A percentile compares a stretch with the other conserved stretches of the same genome.
Conservation (phyloP, 75 land plant genomes). For the Sequoiadendron giganteum region DNA sequence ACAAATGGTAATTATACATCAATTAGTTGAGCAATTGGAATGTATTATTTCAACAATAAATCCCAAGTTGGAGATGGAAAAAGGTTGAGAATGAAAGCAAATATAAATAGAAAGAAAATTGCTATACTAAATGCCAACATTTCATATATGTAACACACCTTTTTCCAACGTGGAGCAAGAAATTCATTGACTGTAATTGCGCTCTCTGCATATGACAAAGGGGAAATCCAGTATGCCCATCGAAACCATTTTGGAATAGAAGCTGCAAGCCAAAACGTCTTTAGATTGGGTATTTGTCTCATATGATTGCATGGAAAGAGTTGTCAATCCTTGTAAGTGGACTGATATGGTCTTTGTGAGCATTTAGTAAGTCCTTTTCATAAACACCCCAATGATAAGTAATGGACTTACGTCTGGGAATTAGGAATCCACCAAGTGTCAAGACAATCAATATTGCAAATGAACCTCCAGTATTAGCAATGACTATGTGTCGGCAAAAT, state of each 20-base stretch:
- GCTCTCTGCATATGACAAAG: constrained; percentile 17
- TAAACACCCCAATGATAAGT: background rate
- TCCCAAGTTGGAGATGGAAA: too few relatives aligned
- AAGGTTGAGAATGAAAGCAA: too few relatives aligned
- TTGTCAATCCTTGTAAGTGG: background rate
- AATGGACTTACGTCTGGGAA: background rate
- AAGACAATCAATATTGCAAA: constrained; percentile 9
- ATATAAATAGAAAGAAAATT: too few relatives aligned
- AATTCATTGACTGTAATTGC: constrained; percentile 22
- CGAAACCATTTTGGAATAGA: constrained; percentile 24
- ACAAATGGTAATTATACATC: too few relatives aligned
- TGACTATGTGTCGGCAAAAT: constrained; percentile 13
- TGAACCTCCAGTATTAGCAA: constrained; percentile 23
- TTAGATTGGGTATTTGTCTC: background rate
- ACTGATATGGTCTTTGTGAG: constrained; percentile 22
- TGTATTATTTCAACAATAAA: too few relatives aligned
- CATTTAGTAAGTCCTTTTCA: background rate
- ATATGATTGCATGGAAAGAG: too few relatives aligned
- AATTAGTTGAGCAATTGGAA: too few relatives aligned
- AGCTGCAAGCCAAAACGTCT: background rate
- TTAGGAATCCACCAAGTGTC: background rate
- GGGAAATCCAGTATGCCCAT: constrained; percentile 34
- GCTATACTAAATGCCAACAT: too few relatives aligned
- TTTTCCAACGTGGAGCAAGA: constrained; percentile 20
- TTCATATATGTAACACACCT: background rate